Conservation (phyloP, 23 red algal genomes). For the Chondrus crispus region DNA sequence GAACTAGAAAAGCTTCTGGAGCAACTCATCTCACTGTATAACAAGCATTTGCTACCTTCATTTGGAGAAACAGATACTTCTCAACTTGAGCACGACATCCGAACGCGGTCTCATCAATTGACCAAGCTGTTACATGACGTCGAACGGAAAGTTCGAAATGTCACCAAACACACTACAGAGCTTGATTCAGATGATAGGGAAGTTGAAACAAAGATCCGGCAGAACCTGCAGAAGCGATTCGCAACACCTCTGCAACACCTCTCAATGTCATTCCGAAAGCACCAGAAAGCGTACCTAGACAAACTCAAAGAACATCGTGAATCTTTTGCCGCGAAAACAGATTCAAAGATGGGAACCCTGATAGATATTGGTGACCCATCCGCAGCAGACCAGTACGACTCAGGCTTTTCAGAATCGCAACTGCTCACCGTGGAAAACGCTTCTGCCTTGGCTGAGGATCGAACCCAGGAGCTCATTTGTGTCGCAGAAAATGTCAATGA, state of each 20-base stretch:
- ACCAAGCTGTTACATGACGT: conserved; percentile 59
- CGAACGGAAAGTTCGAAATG: conserved; percentile 60
- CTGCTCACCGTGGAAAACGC: conserved; percentile 39
- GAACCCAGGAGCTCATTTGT: conserved; percentile 47
- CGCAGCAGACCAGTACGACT: conserved; percentile 11
- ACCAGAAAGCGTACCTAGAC: conserved; percentile 79
- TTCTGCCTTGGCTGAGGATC: conserved; percentile 34
- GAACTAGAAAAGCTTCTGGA: conserved; percentile 36
- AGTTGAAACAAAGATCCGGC: conserved; percentile 48
- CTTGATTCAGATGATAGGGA: background rate
- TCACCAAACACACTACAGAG: conserved; percentile 11
- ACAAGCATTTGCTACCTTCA: conserved; percentile 72
- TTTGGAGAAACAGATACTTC: conserved; percentile 73
- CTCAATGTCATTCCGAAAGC: conserved; percentile 61
- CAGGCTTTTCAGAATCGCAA: conserved; percentile 55
- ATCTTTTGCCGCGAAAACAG: background rate
- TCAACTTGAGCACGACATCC: conserved; percentile 68
- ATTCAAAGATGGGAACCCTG: background rate
- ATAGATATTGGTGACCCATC: background rate
- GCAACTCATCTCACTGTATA: conserved; percentile 33
- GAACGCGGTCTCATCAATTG: conserved; percentile 35
- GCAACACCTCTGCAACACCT: conserved; percentile 73
- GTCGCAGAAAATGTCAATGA: conserved; percentile 81
- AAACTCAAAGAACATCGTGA: conserved; percentile 68
- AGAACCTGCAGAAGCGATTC: conserved; percentile 78